Conservation (phyloP, 2,329 filamentous ascomycete species). For the Colletotrichum sublineola region DNA sequence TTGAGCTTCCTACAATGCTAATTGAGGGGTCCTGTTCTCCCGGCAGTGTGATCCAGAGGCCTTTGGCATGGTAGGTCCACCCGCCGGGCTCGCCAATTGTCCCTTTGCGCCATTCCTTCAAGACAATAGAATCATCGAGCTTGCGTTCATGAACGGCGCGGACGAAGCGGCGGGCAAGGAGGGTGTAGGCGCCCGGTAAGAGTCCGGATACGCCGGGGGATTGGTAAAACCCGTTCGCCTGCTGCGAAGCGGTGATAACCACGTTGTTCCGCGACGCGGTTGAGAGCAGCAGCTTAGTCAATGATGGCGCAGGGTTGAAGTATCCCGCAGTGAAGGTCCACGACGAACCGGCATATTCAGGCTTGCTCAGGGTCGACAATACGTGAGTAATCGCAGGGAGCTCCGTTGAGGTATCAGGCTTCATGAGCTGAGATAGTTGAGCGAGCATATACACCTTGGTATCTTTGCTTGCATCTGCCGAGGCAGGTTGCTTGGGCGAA, state of each 20-base stretch:
- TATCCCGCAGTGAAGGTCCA: slow-evolving; percentile 99
- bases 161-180: slow-evolving; percentile 87
- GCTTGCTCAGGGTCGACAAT: slow-evolving; percentile 74
- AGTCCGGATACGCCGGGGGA: slow-evolving; percentile 90
- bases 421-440: slow-evolving; percentile 88
- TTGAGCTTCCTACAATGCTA: slow-evolving; percentile 89
- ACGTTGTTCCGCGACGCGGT: slow-evolving; percentile 79
- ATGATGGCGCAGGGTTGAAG: slow-evolving; percentile 92
- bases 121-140: slow-evolving; percentile 69
- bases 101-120: slow-evolving; percentile 91
- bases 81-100: slow-evolving; percentile 84
- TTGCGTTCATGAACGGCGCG: slow-evolving; percentile 64
- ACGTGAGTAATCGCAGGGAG: slow-evolving; percentile 84
- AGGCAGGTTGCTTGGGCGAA: slow-evolving; percentile 56
- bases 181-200: slow-evolving; percentile 91
- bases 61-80: slow-evolving; percentile 99
- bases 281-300: slow-evolving; percentile 83
- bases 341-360: slow-evolving; percentile 75
- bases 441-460: slow-evolving; percentile 88
- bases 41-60: slow-evolving; percentile 87
- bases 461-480: slow-evolving; percentile 54
- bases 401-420: slow-evolving; percentile 87
- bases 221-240: slow-evolving; percentile 95
- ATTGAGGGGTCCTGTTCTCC: slow-evolving; percentile 77
- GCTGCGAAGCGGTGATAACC: slow-evolving; percentile 91